Base-by-base conservation (phyloP, 2,329 filamentous ascomycete species). In the Akanthomyces muscarius region DNA sequence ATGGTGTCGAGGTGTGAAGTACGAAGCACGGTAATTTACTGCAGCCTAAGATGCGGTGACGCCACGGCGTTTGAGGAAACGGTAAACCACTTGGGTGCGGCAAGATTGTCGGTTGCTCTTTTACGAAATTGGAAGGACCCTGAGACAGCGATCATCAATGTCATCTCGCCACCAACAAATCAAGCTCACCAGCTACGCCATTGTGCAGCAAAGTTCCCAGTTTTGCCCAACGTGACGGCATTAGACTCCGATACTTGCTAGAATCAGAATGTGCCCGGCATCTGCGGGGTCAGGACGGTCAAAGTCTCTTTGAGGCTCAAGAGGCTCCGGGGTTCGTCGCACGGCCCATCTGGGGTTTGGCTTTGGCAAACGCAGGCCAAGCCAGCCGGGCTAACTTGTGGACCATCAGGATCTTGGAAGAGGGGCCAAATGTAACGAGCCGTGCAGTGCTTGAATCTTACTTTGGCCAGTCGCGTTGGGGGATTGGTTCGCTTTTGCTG, bases 361-460 rank as follows among this genome's bases (percentile, higher is more conserved):
- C 45, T 59, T n/a, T 58, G 25, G 30, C 42, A 58, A 28, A 11
- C 5, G 30, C 42, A n/a, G 41, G 23, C 45, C 45, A 30, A 51
- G 33, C 16, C 33, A 36, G 41, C 28, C 30, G n/a, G 28, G 21
- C 23, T 54, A 21, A 28, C 36, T 10, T 33, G 54, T 28, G 45
- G 30, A 21, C 18, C 54, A 45, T 7, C 28, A 42, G 56, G 56
- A 51, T 59, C 56, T 58, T 59, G 56, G 56, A 51, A 42, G 56
- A 59, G 56, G 33, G 45, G 76, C 51, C 45, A 21, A 51, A 59
- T 59, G 45, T 21, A 51, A 59, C 56, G 21, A 59, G n/a, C 45
- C 21, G 23, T 30, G 30, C n/a, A 33, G 30, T 47, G 33, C 8
- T 14, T 60, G 23, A 51, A 60, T 60, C 57, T 52, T 42, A 21